phyloP scores from a whole-genome alignment of 1,284 basidiomycete species.

The Cryptococcus neoformans region DNA sequence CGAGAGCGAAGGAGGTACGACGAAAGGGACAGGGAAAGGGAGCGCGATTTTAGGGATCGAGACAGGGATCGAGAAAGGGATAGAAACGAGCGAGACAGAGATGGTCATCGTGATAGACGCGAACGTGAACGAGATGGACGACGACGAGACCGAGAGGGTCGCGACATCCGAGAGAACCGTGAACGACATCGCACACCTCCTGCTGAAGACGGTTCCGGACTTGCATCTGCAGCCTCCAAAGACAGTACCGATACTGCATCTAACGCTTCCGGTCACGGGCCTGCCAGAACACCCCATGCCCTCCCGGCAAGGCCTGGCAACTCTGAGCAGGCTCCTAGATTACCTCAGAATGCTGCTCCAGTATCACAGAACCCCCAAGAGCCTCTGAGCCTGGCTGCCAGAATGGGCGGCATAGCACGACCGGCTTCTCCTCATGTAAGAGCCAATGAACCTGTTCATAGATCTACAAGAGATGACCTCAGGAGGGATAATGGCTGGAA shows the following conservation, averaged over 20 bases:
- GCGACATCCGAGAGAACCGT: not conserved
- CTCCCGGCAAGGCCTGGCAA: not conserved
- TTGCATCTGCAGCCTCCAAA: not conserved
- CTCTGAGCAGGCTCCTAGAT: not conserved
- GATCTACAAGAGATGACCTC: not conserved
- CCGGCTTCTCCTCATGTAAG: not conserved
- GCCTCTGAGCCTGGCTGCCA: not conserved
- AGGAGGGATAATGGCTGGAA: not conserved
- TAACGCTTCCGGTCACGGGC: not conserved
- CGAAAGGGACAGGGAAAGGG: conserved; percentile 27
- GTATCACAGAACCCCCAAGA: not conserved
- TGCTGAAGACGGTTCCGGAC: not conserved
- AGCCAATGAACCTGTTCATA: not conserved
- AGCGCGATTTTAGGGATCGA: conserved; percentile 27
- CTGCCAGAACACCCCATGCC: not conserved
- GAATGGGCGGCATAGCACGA: not conserved
- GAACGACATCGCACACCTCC: not conserved
- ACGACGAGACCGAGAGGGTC: not conserved
- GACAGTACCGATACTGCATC: not conserved
- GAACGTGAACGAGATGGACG: conserved; percentile 6
- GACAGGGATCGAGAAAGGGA: conserved; percentile 33
- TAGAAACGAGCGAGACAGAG: conserved; percentile 29
- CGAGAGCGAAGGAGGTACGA: conserved; percentile 29
- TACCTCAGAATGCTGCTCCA: not conserved
- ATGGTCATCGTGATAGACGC: conserved; percentile 14